A percentile compares a stretch with the other conserved stretches of the same genome.
These are phyloP conservation scores for Solanum lycopersicoides DNA, from an alignment of 257 asterid genomes.

Conservation along the genomic window DNA sequence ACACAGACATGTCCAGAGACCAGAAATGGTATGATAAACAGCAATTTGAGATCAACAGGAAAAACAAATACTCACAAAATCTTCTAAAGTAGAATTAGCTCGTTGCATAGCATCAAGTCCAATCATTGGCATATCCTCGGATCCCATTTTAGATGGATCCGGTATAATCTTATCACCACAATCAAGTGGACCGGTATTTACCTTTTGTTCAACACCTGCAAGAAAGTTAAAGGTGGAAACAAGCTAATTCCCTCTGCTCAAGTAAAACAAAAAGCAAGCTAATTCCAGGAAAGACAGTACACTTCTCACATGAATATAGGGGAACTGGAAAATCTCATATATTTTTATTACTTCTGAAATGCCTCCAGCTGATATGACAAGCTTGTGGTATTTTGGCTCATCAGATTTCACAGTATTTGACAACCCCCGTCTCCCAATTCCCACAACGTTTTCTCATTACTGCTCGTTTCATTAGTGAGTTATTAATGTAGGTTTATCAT, in stretches of 20 bases:
- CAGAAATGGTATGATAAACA: neutral
- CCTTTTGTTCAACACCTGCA: conserved; percentile 36
- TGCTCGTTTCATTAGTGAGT: neutral
- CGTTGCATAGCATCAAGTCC: conserved; percentile 73
- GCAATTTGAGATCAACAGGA: neutral
- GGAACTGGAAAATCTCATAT: neutral
- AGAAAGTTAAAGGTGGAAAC: neutral
- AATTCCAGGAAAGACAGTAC: neutral
- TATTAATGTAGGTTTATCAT: neutral
- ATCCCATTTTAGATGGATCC: conserved; percentile 8
- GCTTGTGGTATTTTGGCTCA: neutral
- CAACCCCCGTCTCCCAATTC: neutral
- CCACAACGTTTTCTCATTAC: neutral
- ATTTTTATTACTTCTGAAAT: neutral
- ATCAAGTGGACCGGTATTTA: conserved; percentile 8
- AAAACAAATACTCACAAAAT: conserved; percentile 59
- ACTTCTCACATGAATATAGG: neutral
- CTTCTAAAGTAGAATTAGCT: conserved; percentile 89
- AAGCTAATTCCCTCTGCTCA: neutral
- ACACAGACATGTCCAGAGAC: neutral
- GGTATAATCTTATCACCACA: conserved; percentile 16
- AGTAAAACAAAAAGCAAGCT: neutral
- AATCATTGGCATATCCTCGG: conserved; percentile 35
- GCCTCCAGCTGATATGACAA: neutral
- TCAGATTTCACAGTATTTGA: neutral